Evolutionary conservation across 208 protist species (phyloP).

Genomic region (Endotrypanum monterogeii): DNA sequence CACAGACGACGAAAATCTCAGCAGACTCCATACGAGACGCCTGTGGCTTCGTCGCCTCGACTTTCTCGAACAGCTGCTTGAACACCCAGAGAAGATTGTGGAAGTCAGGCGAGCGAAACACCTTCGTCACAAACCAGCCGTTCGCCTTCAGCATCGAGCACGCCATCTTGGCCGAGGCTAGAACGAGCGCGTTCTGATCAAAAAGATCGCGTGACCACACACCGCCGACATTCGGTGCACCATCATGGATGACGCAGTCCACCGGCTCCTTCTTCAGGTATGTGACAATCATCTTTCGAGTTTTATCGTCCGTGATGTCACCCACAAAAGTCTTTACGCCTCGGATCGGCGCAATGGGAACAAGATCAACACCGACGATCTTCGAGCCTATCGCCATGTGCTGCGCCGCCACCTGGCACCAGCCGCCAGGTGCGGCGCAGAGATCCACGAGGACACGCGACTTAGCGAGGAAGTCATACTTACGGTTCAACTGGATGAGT

Average conservation of each 20-base stretch:
- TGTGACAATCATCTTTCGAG: conserved; percentile 92
- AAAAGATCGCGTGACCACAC: conserved; percentile 99
- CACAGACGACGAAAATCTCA: conserved; percentile 99
- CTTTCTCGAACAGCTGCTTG: conserved; percentile 98
- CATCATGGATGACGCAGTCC: conserved; percentile 98
- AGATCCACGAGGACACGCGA: conserved; percentile 94
- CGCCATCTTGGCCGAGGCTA: conserved; percentile 96
- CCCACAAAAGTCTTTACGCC: conserved; percentile 95
- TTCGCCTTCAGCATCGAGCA: conserved; percentile 92
- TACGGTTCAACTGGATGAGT: conserved; percentile 99
- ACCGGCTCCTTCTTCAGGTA: conserved; percentile 94
- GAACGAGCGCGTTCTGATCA: conserved; percentile 95
- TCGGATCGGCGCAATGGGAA: conserved; percentile 97
- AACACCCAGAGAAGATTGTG: conserved; percentile 98
- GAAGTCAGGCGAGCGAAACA: conserved; percentile 99
- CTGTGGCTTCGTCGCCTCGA: conserved; percentile 98
- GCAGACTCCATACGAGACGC: conserved; percentile 98
- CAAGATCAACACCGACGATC: conserved; percentile 98
- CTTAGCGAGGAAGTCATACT: conserved; percentile 98
- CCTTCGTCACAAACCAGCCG: conserved; percentile 99
- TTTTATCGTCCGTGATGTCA: conserved; percentile 99
- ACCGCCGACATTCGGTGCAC: conserved; percentile 99
- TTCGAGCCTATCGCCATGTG: conserved; percentile 95
- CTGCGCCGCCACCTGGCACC: conserved; percentile 96
- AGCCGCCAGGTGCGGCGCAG: conserved; percentile 98